phyloP scores from a whole-genome alignment of 2,329 filamentous ascomycete genomes.

The Pezicula neosporulosa region DNA sequence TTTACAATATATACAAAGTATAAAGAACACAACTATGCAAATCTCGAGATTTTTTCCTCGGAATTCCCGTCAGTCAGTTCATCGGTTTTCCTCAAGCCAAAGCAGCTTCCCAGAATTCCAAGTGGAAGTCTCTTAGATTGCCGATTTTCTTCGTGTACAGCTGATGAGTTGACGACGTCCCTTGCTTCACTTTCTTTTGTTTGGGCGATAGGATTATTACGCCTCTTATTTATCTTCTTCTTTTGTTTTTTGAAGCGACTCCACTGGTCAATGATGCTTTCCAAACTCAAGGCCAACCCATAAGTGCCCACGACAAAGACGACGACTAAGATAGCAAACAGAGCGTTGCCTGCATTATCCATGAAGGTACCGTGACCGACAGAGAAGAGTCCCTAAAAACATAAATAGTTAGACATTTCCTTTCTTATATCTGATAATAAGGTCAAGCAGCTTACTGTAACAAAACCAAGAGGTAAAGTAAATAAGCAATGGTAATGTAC shows the following conservation, averaged over 20 bases:
- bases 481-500: slow-evolving; percentile 57
- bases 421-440: neutral
- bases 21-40: too few relatives aligned
- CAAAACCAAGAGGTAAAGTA: slow-evolving; percentile 57
- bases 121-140: neutral
- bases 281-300: slow-evolving; percentile 12
- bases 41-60: too few relatives aligned
- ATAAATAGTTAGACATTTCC: too few relatives aligned
- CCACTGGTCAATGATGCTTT: slow-evolving; percentile 9
- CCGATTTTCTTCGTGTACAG: too few relatives aligned
- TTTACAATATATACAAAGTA: too few relatives aligned
- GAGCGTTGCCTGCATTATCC: slow-evolving; percentile 5
- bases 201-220: too few relatives aligned
- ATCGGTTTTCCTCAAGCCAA: too few relatives aligned
- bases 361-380: slow-evolving; percentile 9
- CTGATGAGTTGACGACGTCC: too few relatives aligned
- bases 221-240: neutral
- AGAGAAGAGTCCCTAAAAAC: slow-evolving; percentile 9
- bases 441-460: slow-evolving; percentile 33
- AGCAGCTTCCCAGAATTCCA: neutral
- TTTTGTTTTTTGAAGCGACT: slow-evolving; percentile 1
- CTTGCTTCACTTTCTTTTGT: too few relatives aligned
- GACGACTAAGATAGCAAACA: slow-evolving; percentile 9
- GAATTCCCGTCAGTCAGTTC: too few relatives aligned
- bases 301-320: slow-evolving; percentile 14